phyloP scores from a whole-genome alignment of 768 basidiomycete genomes.

The Boletales sp. region DNA sequence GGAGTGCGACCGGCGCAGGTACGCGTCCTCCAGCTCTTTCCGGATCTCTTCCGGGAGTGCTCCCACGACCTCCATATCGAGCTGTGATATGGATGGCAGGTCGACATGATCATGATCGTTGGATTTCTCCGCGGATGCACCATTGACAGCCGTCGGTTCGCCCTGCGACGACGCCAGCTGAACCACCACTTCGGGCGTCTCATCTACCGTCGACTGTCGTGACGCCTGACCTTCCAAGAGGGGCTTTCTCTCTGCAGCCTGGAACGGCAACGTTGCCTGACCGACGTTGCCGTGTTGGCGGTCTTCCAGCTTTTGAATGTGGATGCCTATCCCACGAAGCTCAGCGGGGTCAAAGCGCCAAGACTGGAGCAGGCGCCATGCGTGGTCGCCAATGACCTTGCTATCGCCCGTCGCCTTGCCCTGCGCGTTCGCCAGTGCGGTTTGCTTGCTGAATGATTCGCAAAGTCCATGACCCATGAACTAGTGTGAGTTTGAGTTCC shows the following conservation, averaged over 20 bases:
- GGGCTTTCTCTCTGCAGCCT: slow-evolving; percentile 14
- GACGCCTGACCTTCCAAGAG: slow-evolving; percentile 1
- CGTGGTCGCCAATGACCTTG: slow-evolving; percentile 67
- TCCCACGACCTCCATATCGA: slow-evolving; percentile 67
- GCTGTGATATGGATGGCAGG: slow-evolving; percentile 71
- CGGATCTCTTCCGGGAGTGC: slow-evolving; percentile 69
- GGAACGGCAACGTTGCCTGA: slow-evolving; percentile 64
- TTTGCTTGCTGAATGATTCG: slow-evolving; percentile 76
- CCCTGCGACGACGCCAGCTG: slow-evolving; percentile 35
- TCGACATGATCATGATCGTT: slow-evolving; percentile 26
- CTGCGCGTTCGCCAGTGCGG: slow-evolving; percentile 51
- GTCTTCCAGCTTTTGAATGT: slow-evolving; percentile 83
- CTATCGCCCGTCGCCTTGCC: slow-evolving; percentile 73
- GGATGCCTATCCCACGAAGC: slow-evolving; percentile 88
- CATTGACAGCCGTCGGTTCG: slow-evolving; percentile 8
- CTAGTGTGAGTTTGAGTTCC: slow-evolving; percentile 34
- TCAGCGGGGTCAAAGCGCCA: slow-evolving; percentile 82
- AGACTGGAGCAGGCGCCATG: slow-evolving; percentile 68
- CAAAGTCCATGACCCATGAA: slow-evolving; percentile 91
- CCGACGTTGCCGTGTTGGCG: slow-evolving; percentile 38
- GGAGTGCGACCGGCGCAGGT: slow-evolving; percentile 56
- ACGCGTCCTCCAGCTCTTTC: slow-evolving; percentile 64
- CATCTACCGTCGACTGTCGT: background rate
- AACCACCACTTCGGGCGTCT: slow-evolving; percentile 21
- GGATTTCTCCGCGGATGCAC: slow-evolving; percentile 10